These are phyloP conservation scores for Viridothelium virens DNA, from an alignment of 495 filamentous ascomycete genomes.

Conservation along the genomic window DNA sequence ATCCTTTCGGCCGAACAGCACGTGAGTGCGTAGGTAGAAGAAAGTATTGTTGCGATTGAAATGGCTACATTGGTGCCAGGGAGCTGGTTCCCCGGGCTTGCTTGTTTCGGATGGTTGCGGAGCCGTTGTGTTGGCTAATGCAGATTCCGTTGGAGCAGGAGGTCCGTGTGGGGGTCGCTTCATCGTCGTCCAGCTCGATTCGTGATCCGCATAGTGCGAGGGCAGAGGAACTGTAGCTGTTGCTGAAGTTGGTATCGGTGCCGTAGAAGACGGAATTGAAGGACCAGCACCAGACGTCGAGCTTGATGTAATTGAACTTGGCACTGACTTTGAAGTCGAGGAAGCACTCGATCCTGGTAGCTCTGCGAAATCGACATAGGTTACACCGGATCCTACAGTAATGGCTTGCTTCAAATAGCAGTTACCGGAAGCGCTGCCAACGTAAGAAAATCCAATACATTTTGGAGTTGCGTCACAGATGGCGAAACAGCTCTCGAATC, in stretches of 20 bases:
- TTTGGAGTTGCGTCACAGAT: constrained; percentile 12
- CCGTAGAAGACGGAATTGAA: not conserved
- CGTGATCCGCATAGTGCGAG: not conserved
- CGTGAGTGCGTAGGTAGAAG: not conserved
- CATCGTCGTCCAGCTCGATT: not conserved
- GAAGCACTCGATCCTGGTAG: not conserved
- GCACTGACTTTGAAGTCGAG: too few species aligned
- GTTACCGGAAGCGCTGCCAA: constrained; percentile 3
- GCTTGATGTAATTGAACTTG: too few species aligned
- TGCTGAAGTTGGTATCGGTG: not conserved
- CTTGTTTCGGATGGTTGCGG: not conserved
- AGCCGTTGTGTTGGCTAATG: not conserved
- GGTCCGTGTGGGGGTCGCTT: not conserved
- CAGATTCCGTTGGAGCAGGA: not conserved
- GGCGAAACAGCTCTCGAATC: constrained; percentile 13
- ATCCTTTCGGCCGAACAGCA: not conserved
- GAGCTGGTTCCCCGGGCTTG: not conserved
- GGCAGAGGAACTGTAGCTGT: not conserved
- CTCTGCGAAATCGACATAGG: not conserved
- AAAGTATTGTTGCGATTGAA: not conserved
- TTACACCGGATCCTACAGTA: not conserved
- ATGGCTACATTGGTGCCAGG: not conserved
- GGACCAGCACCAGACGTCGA: too few species aligned
- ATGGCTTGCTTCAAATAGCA: constrained; percentile 15
- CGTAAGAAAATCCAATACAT: constrained; percentile 15